Base-by-base conservation (phyloP, 495 filamentous ascomycete species). In the Tetracladium marchalianum region DNA sequence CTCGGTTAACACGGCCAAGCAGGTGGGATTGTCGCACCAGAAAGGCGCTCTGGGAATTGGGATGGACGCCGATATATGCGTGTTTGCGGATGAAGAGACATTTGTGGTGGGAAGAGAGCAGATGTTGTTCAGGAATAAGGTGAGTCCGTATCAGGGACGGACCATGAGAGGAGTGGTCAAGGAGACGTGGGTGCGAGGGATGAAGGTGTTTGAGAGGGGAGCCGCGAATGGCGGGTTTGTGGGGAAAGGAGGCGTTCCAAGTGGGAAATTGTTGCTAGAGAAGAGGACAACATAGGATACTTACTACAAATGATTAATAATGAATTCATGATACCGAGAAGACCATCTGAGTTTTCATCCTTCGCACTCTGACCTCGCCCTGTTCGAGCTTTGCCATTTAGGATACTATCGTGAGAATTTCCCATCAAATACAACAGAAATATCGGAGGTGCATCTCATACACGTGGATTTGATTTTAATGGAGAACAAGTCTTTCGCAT, bases 101-200 rank as follows among this genome's bases (percentile, higher is more conserved):
- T 98, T 89, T 75, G 74, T 78, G 34, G 77, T 95, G 44, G 65
- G 63, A 5, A 56, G 64, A 8, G 60, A 59, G 35, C 70, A 74
- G 27, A 95, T 98, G 90, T 74, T 92, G 35, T 98, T 94, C 76
- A 78, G 89, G 55, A 97, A 98, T 62, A 93, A 94, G 63, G 86
- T 87, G 68, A 86, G 79, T 18, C 92, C 92, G 2, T 98, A 95
- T 69, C 85, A 96, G 64, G 87, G 88, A 18, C 82, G 80, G 54
- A 75, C 62, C 5, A 78, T 98, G 59, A 75, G 69, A 46, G 92
- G 92, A 0, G 75, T 85, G 51, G 90, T 96, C 11, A 74, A 68
- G 43, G 88, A 95, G 72, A 96, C 92, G 8, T 97, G 87, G 87
- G 58, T 98, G 36, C 70, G 90, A 31, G 92, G 92, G 1, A 65